Conservation (phyloP, 1,284 basidiomycete species). For the Cryptococcus sp. region DNA sequence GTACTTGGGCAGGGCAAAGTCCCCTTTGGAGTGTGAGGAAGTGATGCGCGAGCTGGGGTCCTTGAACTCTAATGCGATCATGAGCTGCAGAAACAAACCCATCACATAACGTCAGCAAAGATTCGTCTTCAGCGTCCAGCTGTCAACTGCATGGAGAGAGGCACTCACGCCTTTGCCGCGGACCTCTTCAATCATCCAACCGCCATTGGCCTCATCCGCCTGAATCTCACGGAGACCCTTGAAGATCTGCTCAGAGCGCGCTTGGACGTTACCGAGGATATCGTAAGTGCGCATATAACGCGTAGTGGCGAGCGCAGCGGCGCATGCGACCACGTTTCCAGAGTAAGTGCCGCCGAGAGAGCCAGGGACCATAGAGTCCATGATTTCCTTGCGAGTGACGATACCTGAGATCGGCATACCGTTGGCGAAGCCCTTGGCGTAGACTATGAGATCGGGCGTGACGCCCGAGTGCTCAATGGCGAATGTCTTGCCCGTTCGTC, state of each 20-base stretch:
- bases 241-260: conserved; percentile 71
- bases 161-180: conserved; percentile 63
- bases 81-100: conserved; percentile 55
- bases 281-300: conserved; percentile 48
- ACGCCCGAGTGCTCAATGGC: conserved; percentile 68
- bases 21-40: conserved; percentile 41
- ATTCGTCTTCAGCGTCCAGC: no score
- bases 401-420: conserved; percentile 85
- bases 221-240: conserved; percentile 57
- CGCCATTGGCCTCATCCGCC: conserved; percentile 53
- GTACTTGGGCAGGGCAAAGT: conserved; percentile 59
- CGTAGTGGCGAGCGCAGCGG: conserved; percentile 68
- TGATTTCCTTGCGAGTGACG: conserved; percentile 75
- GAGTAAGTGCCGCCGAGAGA: conserved; percentile 55
- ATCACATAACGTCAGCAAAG: no score
- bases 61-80: conserved; percentile 73
- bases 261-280: conserved; percentile 71
- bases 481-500: conserved; percentile 66
- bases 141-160: not conserved
- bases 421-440: conserved; percentile 68
- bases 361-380: conserved; percentile 53
- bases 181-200: conserved; percentile 67
- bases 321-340: conserved; percentile 82
- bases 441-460: conserved; percentile 76
- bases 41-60: conserved; percentile 44